Base-by-base conservation (phyloP, 345 rosid genomes). In the Erucastrum elatum region DNA sequence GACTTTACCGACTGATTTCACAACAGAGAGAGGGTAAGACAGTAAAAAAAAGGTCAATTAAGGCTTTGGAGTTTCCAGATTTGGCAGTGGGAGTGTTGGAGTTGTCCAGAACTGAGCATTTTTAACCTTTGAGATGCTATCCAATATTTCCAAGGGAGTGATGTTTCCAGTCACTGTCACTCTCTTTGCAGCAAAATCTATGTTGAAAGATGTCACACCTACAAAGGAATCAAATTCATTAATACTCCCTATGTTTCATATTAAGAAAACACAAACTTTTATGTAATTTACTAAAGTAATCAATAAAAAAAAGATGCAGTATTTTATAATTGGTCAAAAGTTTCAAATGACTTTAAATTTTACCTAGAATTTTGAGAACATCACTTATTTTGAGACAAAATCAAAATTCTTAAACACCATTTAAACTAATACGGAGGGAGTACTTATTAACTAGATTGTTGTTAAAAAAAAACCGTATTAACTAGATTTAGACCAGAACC, bases 151-250 rank as follows among this genome's bases (percentile, higher is more conserved):
- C 29, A 78, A 80, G 3, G 93, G 89, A 26, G 83, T 81, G 37
- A 89, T 78, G 31, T 86, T 77, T 77, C 93, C 89, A 1, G 82
- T 84, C 27, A 89, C 74, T 6, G 91, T 86, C 75, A 89, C 90
- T 77, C 85, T 87, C 85, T 87, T 87, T 58, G 93, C 88, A 75
- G 86, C 85, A 74, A 85, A 87, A 67, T 89, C 89, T 73, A 89
- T 87, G 87, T 30, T 82, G 85, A 85, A 89, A 1, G 91, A 86
- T 64, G 83, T 81, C 81, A 87, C 91, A 46, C 93, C 93, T 89
- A 75, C 75, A 69, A 31, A 64, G 6, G 13, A 46, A 68, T 49
- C 66, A 62, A 33, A 66, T 44, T 6, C 63, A 37, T 53, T 15
- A 21, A 30, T 21, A 17, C n/a, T n/a, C n/a, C n/a, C n/a, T n/a